These are phyloP conservation scores for Rhodamnia argentea DNA, from an alignment of 345 rosid genomes.

Conservation along the genomic window DNA sequence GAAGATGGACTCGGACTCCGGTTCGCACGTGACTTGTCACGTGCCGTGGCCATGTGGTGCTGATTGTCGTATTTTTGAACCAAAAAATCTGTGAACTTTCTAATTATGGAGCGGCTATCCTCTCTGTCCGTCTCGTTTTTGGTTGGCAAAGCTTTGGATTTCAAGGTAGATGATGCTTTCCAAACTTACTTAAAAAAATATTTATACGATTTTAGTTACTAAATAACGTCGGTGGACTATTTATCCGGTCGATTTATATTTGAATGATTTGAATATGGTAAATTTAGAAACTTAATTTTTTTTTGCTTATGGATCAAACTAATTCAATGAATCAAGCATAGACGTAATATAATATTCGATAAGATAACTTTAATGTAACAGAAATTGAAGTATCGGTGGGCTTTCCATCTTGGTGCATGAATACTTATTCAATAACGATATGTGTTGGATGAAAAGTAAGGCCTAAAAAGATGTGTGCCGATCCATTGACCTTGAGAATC, in stretches of 20 bases:
- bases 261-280: background rate
- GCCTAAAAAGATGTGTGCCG: fast-evolving
- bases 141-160: too few relatives aligned
- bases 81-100: background rate
- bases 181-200: background rate
- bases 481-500: fast-evolving
- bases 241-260: background rate
- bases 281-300: background rate
- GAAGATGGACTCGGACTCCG: background rate
- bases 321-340: background rate
- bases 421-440: background rate
- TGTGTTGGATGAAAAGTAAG: background rate
- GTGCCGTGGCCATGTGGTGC: background rate
- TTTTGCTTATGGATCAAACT: background rate
- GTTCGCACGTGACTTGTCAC: background rate
- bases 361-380: background rate
- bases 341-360: background rate
- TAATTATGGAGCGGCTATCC: background rate
- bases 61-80: background rate
- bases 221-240: background rate
- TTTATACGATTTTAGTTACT: background rate
- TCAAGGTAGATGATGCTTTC: background rate
- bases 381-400: background rate
- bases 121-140: background rate
- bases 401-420: background rate